Evolutionary conservation across 2,329 filamentous ascomycete genomes (phyloP).

Genomic region (Cordyceps militaris): DNA sequence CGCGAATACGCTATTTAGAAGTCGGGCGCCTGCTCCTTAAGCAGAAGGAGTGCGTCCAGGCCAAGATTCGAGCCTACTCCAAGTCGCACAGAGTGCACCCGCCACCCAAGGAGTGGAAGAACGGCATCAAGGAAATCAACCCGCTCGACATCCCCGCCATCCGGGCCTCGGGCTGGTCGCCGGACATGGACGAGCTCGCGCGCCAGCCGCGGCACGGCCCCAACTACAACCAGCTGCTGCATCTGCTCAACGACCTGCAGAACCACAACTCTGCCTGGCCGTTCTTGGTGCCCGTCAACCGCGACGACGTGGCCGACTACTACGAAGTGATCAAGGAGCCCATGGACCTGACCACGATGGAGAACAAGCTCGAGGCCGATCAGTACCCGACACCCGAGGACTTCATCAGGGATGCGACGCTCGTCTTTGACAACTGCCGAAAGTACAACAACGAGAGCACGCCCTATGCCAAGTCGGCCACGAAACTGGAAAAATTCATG

Average conservation of each 20-base stretch:
- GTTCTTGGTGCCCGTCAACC: slow-evolving; percentile 87
- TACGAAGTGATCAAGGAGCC: slow-evolving; percentile 97
- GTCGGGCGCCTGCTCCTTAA: slow-evolving; percentile 89
- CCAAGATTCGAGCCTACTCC: slow-evolving; percentile 88
- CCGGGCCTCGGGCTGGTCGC: slow-evolving; percentile 86
- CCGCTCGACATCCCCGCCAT: slow-evolving; percentile 83
- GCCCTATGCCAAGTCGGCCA: slow-evolving; percentile 89
- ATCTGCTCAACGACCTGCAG: slow-evolving; percentile 89
- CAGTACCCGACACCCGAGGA: slow-evolving; percentile 88
- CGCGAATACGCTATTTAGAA: slow-evolving; percentile 89
- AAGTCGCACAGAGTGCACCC: slow-evolving; percentile 82
- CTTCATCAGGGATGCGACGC: slow-evolving; percentile 78
- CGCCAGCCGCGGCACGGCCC: slow-evolving; percentile 92
- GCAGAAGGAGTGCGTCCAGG: slow-evolving; percentile 90
- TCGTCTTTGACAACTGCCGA: slow-evolving; percentile 92
- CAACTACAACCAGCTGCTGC: slow-evolving; percentile 89
- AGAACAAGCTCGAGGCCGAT: slow-evolving; percentile 88
- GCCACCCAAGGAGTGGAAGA: slow-evolving; percentile 81
- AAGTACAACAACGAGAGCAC: slow-evolving; percentile 96
- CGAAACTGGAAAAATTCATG: slow-evolving; percentile 90
- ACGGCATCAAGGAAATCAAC: slow-evolving; percentile 67
- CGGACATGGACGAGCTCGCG: slow-evolving; percentile 95
- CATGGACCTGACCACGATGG: slow-evolving; percentile 96
- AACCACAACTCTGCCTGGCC: slow-evolving; percentile 93
- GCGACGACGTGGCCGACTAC: slow-evolving; percentile 96